Conservation (phyloP, 2,329 filamentous ascomycete species). For the Colletotrichum musicola region DNA sequence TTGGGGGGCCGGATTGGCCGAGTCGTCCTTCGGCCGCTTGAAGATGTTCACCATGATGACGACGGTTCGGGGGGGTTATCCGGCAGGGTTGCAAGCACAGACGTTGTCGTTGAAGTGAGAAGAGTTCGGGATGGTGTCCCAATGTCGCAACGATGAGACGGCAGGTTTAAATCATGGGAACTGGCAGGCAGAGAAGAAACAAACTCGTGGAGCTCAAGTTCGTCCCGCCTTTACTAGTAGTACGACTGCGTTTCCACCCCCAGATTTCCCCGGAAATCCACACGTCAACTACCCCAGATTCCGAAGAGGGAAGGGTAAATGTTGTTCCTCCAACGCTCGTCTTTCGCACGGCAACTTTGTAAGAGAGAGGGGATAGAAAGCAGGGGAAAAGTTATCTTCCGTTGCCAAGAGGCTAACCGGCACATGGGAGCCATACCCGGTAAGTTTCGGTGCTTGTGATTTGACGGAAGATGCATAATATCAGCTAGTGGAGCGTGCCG, state of each 20-base stretch:
- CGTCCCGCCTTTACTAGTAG: neutral
- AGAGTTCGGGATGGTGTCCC: neutral
- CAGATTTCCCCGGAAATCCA: slow-evolving; percentile 20
- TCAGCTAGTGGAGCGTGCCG: slow-evolving; percentile 4
- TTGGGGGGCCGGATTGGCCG: slow-evolving; percentile 37
- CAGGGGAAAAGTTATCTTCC: slow-evolving; percentile 8
- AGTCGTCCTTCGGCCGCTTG: slow-evolving; percentile 30
- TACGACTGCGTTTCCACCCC: neutral
- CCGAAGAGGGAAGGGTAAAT: no score
- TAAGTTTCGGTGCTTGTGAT: neutral
- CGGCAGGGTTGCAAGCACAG: neutral
- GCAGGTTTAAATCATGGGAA: no score
- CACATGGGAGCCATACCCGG: neutral
- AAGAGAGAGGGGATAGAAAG: neutral
- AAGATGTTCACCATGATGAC: slow-evolving; percentile 9
- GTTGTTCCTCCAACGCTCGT: no score
- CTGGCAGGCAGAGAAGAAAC: no score
- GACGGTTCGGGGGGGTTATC: neutral
- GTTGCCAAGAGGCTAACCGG: slow-evolving; percentile 7
- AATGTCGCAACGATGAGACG: no score
- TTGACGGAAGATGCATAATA: neutral
- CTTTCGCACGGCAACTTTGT: neutral
- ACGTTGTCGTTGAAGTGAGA: neutral
- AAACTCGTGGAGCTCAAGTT: neutral
- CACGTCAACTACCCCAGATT: slow-evolving; percentile 9